Base-by-base conservation (phyloP, 495 filamentous ascomycete species). In the Diplogelasinospora grovesii region DNA sequence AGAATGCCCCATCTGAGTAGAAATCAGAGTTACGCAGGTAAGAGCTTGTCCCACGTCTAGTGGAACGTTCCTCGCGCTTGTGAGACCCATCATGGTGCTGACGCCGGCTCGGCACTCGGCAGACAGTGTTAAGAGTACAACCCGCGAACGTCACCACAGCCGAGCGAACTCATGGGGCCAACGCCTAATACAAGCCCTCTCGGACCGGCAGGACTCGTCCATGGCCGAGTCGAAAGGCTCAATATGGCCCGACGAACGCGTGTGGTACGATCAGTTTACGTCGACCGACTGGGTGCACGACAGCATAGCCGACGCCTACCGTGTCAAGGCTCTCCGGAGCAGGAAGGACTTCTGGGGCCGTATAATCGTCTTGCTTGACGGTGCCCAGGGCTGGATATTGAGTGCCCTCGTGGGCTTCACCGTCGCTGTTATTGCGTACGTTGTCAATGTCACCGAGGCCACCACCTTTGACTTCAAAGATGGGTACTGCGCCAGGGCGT, bases 261-360 rank as follows among this genome's bases (percentile, higher is more conserved):
- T 92, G 9, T 98, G 92, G 92, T 98, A 98, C 63, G 90, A 98
- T 66, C 92, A 98, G 62, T 96, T 97, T 62, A 96, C 90, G 5
- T 95, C 86, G 8, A 97, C 90, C 50, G 92, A 98, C 61, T 97
- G 90, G 92, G 92, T 98, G 6, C 89, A 94, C 55, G 92, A 98
- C 53, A 92, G 85, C 59, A 95, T 97, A 47, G 89, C 89, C 53
- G 92, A 98, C 61, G 86, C 88, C 29, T 85, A 83, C 39, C 83
- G 92, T 30, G 78, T 93, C 25, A 93, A 89, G 49, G 79, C 79
- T 33, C 72, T 97, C 20, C 76, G 87, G 30, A 78, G 72, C 46
- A 73, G 89, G 5, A 94, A 85, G 61, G 92, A 90, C 59, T 69
- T 93, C 32, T 81, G 85, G 42, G 92, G 89, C 5, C 80, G 86